Evolutionary conservation across 805 yeast genomes (phyloP).

Genomic region (Ogataea nakhonphanomensis): DNA sequence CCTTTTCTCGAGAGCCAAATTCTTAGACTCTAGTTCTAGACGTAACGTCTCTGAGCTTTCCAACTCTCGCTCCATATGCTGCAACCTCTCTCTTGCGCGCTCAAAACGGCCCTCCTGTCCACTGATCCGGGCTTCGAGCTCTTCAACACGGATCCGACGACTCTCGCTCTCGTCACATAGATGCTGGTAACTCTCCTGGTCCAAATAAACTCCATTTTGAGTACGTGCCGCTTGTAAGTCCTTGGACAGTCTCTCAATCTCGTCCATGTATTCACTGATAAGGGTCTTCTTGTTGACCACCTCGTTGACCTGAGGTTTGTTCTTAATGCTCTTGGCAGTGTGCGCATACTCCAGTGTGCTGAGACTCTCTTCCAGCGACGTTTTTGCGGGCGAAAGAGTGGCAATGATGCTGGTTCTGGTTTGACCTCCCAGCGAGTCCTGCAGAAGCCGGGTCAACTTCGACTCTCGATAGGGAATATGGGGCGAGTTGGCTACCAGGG

Average conservation of each 20-base stretch:
- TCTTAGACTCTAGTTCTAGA: not conserved
- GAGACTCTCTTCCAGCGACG: slow-evolving; percentile 75
- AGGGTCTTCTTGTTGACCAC: slow-evolving; percentile 56
- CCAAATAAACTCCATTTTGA: slow-evolving; percentile 65
- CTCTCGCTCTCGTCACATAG: slow-evolving; percentile 44
- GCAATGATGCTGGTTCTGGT: slow-evolving; percentile 87
- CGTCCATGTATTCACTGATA: slow-evolving; percentile 49
- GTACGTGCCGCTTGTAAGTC: slow-evolving; percentile 62
- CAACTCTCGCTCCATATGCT: not conserved
- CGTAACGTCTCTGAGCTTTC: not conserved
- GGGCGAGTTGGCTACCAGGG: slow-evolving; percentile 52
- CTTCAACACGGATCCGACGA: slow-evolving; percentile 45
- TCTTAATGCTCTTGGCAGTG: slow-evolving; percentile 77
- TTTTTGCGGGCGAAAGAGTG: slow-evolving; percentile 78
- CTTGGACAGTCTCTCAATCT: slow-evolving; percentile 52
- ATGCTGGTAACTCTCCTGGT: slow-evolving; percentile 47
- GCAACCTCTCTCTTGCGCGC: slow-evolving; percentile 37
- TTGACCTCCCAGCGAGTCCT: slow-evolving; percentile 83
- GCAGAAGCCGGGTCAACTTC: slow-evolving; percentile 71
- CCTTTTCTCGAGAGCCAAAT: not conserved
- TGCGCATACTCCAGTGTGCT: slow-evolving; percentile 87
- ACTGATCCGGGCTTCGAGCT: slow-evolving; percentile 45
- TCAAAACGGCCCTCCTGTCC: slow-evolving; percentile 47
- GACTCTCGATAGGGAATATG: slow-evolving; percentile 88
- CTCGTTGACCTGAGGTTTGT: slow-evolving; percentile 65